Percentiles rank a stretch among this genome's conserved stretches.
Evolutionary conservation across 208 protist genomes (phyloP).

Genomic region (Tritrichomonas foetus): DNA sequence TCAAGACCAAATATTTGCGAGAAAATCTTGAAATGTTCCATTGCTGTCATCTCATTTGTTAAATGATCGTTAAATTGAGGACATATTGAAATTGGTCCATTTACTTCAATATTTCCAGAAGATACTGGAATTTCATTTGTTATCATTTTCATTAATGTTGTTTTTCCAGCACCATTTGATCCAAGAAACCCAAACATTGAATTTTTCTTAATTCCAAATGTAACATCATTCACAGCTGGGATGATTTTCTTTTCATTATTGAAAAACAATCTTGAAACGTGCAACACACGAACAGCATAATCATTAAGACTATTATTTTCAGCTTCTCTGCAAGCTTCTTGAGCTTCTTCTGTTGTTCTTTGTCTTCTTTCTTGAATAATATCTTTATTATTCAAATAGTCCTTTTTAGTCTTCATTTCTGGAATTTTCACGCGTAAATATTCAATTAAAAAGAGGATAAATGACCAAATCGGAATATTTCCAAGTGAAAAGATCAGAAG

Average conservation of each 20-base stretch:
- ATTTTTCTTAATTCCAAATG: neutral
- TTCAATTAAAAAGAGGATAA: neutral
- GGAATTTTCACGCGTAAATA: neutral
- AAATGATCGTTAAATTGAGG: conserved; percentile 38
- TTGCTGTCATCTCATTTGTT: neutral
- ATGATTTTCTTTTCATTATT: neutral
- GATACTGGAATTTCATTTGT: neutral
- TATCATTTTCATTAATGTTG: neutral
- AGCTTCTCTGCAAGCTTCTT: neutral
- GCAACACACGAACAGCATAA: neutral
- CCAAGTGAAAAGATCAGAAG: neutral
- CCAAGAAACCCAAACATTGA: neutral
- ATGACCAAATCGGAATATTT: neutral
- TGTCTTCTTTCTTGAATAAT: neutral
- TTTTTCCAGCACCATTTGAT: neutral
- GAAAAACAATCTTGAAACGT: neutral
- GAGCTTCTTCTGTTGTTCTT: neutral
- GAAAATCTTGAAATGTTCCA: conserved; percentile 2
- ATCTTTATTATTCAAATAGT: neutral
- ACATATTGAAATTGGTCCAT: neutral
- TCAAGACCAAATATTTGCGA: neutral
- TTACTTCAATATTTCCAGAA: neutral
- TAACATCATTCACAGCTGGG: neutral
- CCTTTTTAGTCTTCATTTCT: neutral
- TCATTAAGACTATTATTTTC: neutral